Conservation (phyloP, 2,329 filamentous ascomycete species). For the Volutella citrinella region DNA sequence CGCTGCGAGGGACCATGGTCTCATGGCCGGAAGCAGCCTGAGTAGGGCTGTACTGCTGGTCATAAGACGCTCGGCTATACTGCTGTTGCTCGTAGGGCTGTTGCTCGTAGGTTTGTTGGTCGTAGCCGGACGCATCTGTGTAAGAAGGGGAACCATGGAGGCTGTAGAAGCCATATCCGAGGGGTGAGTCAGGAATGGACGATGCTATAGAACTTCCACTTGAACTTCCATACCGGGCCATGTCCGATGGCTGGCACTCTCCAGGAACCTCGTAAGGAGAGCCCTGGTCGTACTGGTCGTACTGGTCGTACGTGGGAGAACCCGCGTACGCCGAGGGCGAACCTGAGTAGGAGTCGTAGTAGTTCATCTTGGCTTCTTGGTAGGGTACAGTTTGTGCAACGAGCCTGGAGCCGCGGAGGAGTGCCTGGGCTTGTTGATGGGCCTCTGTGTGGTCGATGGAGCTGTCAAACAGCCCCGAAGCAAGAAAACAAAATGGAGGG, state of each 20-base stretch:
- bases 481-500: no score
- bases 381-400: no score
- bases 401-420: no score
- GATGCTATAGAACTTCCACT: conserved; percentile 26
- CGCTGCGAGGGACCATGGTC: conserved; percentile 7
- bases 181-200: conserved; percentile 26
- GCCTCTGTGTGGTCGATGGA: no score
- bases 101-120: no score
- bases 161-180: conserved; percentile 14
- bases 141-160: conserved; percentile 13
- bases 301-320: no score
- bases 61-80: conserved; percentile 4
- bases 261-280: conserved; percentile 17
- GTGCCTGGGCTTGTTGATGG: no score
- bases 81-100: conserved; percentile 13
- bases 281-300: conserved; percentile 17
- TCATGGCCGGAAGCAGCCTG: conserved; percentile 5
- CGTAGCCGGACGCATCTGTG: no score
- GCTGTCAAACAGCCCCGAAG: no score
- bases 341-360: no score
- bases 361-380: no score
- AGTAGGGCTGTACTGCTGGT: conserved; percentile 9
- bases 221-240: conserved; percentile 28
- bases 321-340: no score
- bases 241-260: conserved; percentile 22